A percentile compares a stretch with the other conserved stretches of the same genome.
Conservation (phyloP, 345 rosid species). For the Conringia planisiliqua region DNA sequence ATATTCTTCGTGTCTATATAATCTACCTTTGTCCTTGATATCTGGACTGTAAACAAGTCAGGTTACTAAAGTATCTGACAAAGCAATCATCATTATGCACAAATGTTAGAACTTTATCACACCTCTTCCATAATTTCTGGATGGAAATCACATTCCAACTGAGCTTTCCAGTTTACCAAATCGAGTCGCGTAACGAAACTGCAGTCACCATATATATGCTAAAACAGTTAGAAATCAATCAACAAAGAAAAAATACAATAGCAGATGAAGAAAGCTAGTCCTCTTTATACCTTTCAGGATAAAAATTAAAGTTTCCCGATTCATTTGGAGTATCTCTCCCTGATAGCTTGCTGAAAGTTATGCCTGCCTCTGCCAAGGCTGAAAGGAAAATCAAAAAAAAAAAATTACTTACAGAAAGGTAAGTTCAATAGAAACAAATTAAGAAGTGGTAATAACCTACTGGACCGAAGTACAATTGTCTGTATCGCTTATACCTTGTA, state of each 20-base stretch:
- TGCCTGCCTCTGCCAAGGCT: slow-evolving; percentile 88
- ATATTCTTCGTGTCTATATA: slow-evolving; percentile 80
- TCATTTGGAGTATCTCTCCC: slow-evolving; percentile 20
- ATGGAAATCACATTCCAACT: slow-evolving; percentile 53
- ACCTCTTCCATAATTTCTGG: slow-evolving; percentile 60
- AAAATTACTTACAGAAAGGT: neutral
- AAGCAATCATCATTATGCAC: neutral
- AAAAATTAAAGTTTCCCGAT: slow-evolving; percentile 33
- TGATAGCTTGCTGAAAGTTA: slow-evolving; percentile 57
- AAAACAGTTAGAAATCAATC: neutral
- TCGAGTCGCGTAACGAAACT: slow-evolving; percentile 72
- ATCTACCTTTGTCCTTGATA: slow-evolving; percentile 69
- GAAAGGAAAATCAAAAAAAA: slow-evolving; percentile 12
- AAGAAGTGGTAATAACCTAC: neutral
- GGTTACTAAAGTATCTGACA: slow-evolving; percentile 40
- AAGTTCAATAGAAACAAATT: neutral
- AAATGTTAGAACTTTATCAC: slow-evolving; percentile 26
- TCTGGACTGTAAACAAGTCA: slow-evolving; percentile 96
- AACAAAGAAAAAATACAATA: neutral
- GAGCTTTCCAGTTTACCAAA: slow-evolving; percentile 81
- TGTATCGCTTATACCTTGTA: slow-evolving; percentile 50
- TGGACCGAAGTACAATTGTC: neutral
- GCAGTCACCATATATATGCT: slow-evolving; percentile 22
- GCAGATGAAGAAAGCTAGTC: neutral
- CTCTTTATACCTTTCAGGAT: slow-evolving; percentile 56